These are phyloP conservation scores for Rhododendron simsii DNA, from an alignment of 148 eudicot species.

Conservation along the genomic window DNA sequence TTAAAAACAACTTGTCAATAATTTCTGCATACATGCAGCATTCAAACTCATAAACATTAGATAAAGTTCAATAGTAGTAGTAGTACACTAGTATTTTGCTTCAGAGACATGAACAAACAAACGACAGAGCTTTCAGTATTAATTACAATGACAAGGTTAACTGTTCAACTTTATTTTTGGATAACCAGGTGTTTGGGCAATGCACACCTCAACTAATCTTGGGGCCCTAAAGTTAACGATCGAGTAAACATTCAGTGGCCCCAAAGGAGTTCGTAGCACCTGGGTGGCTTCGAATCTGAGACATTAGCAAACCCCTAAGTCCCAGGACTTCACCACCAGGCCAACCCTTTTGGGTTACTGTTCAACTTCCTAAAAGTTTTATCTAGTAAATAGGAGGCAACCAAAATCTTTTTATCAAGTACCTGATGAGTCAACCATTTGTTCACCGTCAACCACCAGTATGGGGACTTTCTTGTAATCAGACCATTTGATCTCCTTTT, in stretches of 20 bases:
- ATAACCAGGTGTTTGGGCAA: not conserved
- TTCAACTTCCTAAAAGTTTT: not conserved
- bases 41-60: not conserved
- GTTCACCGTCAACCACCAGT: conserved; percentile 84
- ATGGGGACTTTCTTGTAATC: conserved; percentile 95
- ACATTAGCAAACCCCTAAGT: not conserved
- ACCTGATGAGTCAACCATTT: conserved; percentile 94
- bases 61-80: not conserved
- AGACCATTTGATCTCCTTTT: conserved; percentile 97
- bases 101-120: not conserved
- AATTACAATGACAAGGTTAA: not conserved
- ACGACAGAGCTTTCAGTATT: not conserved
- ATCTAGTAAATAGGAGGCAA: not conserved
- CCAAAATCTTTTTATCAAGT: not conserved
- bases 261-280: not conserved
- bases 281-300: not conserved
- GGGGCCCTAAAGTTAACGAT: too few relatives aligned
- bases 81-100: not conserved
- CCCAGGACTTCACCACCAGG: not conserved
- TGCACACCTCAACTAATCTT: not conserved
- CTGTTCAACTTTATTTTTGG: not conserved
- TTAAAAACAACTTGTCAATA: conserved; percentile 46
- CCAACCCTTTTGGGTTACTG: not conserved
- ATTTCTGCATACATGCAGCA: conserved; percentile 49
- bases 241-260: too few relatives aligned